These are phyloP conservation scores for Fonsecaea monophora DNA, from an alignment of 2,329 filamentous ascomycete genomes.

Conservation along the genomic window DNA sequence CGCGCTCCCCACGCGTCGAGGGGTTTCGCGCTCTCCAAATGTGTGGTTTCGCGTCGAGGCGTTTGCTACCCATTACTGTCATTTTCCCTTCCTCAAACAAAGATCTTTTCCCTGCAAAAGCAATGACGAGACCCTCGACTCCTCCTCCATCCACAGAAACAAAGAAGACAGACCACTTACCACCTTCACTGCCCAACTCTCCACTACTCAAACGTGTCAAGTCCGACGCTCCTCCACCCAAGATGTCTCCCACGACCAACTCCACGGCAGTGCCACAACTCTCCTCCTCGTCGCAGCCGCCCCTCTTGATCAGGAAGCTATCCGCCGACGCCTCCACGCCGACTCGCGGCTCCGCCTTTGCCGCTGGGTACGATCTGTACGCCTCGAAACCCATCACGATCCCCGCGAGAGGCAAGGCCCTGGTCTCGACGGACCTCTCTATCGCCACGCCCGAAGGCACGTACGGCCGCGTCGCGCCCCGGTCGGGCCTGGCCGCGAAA, in stretches of 20 bases:
- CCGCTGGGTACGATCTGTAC: slow-evolving; percentile 95
- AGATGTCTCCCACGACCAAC: slow-evolving; percentile 42
- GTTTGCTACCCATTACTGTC: too few species aligned
- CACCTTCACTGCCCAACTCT: slow-evolving; percentile 70
- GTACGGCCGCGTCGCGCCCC: slow-evolving; percentile 86
- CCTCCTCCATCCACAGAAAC: slow-evolving; percentile 45
- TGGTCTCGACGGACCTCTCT: slow-evolving; percentile 89
- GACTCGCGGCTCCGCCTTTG: slow-evolving; percentile 85
- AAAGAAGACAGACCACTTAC: slow-evolving; percentile 47
- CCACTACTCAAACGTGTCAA: slow-evolving; percentile 83
- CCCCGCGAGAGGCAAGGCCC: slow-evolving; percentile 79
- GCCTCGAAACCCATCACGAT: slow-evolving; percentile 75
- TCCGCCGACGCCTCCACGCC: slow-evolving; percentile 79
- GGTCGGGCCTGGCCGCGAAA: slow-evolving; percentile 89
- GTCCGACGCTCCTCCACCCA: slow-evolving; percentile 51
- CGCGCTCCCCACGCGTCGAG: slow-evolving; percentile 14
- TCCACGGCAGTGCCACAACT: slow-evolving; percentile 45
- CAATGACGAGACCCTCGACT: slow-evolving; percentile 54
- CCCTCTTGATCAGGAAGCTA: slow-evolving; percentile 87
- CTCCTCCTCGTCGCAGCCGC: slow-evolving; percentile 53
- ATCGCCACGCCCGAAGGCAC: slow-evolving; percentile 91
- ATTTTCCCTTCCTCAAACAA: not conserved
- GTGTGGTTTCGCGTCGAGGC: too few species aligned
- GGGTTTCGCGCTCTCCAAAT: not conserved
- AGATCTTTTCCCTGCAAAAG: slow-evolving; percentile 25